Percentiles rank a stretch among this genome's conserved stretches.
phyloP scores from a whole-genome alignment of 2,329 filamentous ascomycete genomes.

The Nothophoma quercina region DNA sequence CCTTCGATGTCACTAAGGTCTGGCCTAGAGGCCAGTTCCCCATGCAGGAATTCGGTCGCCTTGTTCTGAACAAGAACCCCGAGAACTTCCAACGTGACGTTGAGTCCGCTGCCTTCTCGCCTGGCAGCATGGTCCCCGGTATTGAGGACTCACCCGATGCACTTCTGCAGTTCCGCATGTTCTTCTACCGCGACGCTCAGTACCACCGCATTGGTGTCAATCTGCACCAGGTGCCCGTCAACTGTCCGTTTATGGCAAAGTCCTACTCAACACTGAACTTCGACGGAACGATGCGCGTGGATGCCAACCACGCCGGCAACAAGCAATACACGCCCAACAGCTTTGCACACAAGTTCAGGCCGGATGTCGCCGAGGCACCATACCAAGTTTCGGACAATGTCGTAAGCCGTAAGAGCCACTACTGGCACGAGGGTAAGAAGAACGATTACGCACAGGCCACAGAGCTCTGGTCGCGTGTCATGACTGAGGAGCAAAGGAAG shows the following conservation, averaged over 20 bases:
- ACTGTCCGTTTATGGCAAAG: slow-evolving; percentile 58
- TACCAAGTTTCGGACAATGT: slow-evolving; percentile 60
- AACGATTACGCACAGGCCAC: slow-evolving; percentile 62
- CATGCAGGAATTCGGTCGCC: slow-evolving; percentile 58
- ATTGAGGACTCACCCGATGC: slow-evolving; percentile 52
- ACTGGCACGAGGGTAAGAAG: slow-evolving; percentile 62
- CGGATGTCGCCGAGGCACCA: slow-evolving; percentile 59
- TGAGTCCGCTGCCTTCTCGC: slow-evolving; percentile 53
- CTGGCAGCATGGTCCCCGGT: slow-evolving; percentile 60
- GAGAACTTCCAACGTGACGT: slow-evolving; percentile 60
- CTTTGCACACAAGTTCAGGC: slow-evolving; percentile 61
- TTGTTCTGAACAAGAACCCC: slow-evolving; percentile 63
- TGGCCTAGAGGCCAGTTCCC: slow-evolving; percentile 60
- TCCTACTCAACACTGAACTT: slow-evolving; percentile 58
- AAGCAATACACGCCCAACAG: slow-evolving; percentile 62
- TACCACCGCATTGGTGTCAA: slow-evolving; percentile 63
- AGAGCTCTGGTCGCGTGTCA: slow-evolving; percentile 59
- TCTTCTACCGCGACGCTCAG: slow-evolving; percentile 55
- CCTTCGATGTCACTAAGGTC: slow-evolving; percentile 63
- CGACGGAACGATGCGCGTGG: slow-evolving; percentile 58
- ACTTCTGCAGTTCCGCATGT: slow-evolving; percentile 34
- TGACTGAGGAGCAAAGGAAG: slow-evolving; percentile 54
- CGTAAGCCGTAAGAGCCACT: slow-evolving; percentile 61
- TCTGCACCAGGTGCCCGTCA: slow-evolving; percentile 58
- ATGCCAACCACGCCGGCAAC: slow-evolving; percentile 58